phyloP scores from a whole-genome alignment of 2,329 filamentous ascomycete genomes.

The Diaporthe humulicola region DNA sequence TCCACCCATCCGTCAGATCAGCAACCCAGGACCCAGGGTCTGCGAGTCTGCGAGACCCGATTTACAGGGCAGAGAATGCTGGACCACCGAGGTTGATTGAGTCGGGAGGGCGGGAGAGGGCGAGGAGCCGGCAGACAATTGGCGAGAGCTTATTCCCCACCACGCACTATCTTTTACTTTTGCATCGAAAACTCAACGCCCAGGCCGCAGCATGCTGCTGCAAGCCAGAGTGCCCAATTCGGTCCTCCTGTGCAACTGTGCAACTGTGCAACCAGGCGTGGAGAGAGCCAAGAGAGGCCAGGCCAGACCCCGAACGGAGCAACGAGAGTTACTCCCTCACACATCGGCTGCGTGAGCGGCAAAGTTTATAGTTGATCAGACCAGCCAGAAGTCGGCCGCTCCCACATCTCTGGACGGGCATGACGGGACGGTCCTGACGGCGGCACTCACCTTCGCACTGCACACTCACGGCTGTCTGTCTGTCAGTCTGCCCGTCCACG shows the following conservation, averaged over 20 bases:
- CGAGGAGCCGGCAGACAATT: slow-evolving; percentile 10
- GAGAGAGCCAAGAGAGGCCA: neutral
- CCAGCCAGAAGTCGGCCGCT: neutral
- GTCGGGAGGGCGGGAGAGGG: neutral
- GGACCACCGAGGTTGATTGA: slow-evolving; percentile 9
- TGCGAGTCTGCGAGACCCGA: neutral
- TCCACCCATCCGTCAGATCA: neutral
- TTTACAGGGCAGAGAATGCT: neutral
- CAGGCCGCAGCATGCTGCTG: slow-evolving; percentile 20
- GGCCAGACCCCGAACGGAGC: slow-evolving; percentile 12
- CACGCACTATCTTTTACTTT: slow-evolving; percentile 29
- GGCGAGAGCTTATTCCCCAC: slow-evolving; percentile 24
- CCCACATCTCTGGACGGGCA: neutral
- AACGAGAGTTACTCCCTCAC: slow-evolving; percentile 29
- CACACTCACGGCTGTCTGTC: neutral
- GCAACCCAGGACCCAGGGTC: slow-evolving; percentile 10
- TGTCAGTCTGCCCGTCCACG: neutral
- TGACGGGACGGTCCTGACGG: neutral
- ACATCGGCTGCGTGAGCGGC: slow-evolving; percentile 14
- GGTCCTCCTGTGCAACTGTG: slow-evolving; percentile 12
- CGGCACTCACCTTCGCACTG: neutral
- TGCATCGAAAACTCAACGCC: slow-evolving; percentile 28
- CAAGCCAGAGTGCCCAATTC: slow-evolving; percentile 17
- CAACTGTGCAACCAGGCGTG: slow-evolving; percentile 5
- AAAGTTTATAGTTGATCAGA: slow-evolving; percentile 23